These are phyloP conservation scores for Penicillium sclerotiorum DNA, from an alignment of 2,329 filamentous ascomycete genomes.

Conservation along the genomic window DNA sequence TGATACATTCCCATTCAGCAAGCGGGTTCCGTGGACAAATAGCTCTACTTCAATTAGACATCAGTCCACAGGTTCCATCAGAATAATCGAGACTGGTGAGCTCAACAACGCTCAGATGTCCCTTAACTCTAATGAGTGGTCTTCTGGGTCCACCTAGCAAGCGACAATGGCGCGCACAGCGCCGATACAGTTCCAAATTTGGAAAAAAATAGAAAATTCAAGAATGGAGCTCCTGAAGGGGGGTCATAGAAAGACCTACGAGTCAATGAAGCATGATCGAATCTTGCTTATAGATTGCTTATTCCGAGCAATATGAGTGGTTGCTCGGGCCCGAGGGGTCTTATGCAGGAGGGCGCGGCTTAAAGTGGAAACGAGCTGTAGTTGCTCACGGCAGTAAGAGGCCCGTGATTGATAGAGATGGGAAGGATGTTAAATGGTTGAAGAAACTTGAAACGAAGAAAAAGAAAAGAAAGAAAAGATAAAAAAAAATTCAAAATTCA, in stretches of 20 bases:
- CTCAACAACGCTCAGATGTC: slow-evolving; percentile 37
- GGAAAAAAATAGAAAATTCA: slow-evolving; percentile 4
- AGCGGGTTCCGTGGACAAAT: slow-evolving; percentile 17
- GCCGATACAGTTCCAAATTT: slow-evolving; percentile 16
- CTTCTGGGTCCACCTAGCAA: slow-evolving; percentile 19
- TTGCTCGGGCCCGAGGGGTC: slow-evolving; percentile 5
- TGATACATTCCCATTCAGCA: slow-evolving; percentile 16
- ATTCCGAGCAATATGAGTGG: slow-evolving; percentile 23
- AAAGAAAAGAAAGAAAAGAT: neutral
- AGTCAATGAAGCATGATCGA: slow-evolving; percentile 16
- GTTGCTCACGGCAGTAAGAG: slow-evolving; percentile 9
- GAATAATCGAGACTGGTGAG: slow-evolving; percentile 36
- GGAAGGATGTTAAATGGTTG: neutral
- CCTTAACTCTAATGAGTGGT: slow-evolving; percentile 22
- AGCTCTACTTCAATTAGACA: slow-evolving; percentile 31
- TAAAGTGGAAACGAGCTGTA: slow-evolving; percentile 6
- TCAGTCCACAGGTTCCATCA: slow-evolving; percentile 28
- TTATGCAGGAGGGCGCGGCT: slow-evolving; percentile 18
- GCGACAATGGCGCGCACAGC: slow-evolving; percentile 15
- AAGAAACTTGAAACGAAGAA: neutral
- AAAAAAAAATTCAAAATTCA: slow-evolving; percentile 2
- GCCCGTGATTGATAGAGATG: slow-evolving; percentile 3
- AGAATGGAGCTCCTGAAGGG: neutral
- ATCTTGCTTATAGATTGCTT: slow-evolving; percentile 22
- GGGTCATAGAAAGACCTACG: neutral